Base-by-base conservation (phyloP, 371 early-diverging fungal species). In the Gilbertella persicaria region DNA sequence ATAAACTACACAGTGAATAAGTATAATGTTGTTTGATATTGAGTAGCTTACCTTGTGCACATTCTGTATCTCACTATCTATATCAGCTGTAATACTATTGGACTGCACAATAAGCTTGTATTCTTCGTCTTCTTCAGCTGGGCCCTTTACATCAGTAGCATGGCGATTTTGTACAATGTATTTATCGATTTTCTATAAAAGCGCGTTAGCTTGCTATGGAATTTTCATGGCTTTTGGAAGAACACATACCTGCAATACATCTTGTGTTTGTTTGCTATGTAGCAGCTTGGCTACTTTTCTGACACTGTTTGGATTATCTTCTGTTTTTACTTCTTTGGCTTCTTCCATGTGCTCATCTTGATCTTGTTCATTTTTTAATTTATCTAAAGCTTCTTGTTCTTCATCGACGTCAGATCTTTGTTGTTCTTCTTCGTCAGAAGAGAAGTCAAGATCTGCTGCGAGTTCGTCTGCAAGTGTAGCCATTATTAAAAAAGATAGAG, bases 91-190 rank as follows among this genome's bases (percentile, higher is more conserved):
- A 46, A 94, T 75, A 46, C 87, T 81, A 65, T 96, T 98, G 2
- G 97, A 91, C 40, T 81, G 79, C 12, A 96, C 88, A 53, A 96
- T 90, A n/a, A 92, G 62, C 53, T 79, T 73, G 69, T 96, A 96
- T 68, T 96, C 96, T 14, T 93, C 91, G 64, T 94, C 84, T 52
- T 90, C 83, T 59, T 90, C 90, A 2, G 84, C 78, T 23, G 83
- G 84, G 0, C 90, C 87, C 9, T 79, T 67, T 16, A 68, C 65
- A 25, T 62, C 53, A 13, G 66, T 57, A 8, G 73, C 60, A n/a
- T 64, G 56, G 7, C 70, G 60, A 40, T 71, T 60, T 37, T 60
- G 51, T 26, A 67, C 62, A 64, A 71, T 73, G 44, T 67, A 83
- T 30, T 75, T 69, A 44, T 78, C 79, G 33, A 86, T 86, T 52